Base-by-base conservation (phyloP, 345 rosid species). In the Melaleuca alternifolia region DNA sequence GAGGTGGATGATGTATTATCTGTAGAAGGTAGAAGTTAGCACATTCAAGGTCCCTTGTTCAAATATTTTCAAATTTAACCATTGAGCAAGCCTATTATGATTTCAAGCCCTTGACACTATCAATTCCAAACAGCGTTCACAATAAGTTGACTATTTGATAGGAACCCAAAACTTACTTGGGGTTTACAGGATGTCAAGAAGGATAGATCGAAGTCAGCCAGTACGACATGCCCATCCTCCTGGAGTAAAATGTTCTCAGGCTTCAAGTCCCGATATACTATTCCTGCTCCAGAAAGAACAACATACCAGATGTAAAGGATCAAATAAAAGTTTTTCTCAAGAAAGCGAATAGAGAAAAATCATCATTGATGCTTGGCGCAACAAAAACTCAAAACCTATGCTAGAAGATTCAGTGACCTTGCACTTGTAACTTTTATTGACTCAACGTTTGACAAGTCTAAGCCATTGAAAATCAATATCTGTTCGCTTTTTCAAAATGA, bases 201-300 rank as follows among this genome's bases (percentile, higher is more conserved):
- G 54, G 99, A 97, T 90, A 96, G 91, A 92, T 97, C 99, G 77
- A 97, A 97, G 94, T 97, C 99, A 5, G 98, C 93, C 89, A 97
- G 85, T 83, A 96, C 92, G 56, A 94, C 62, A 88, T 96, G 99
- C 13, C 99, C 99, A 77, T 96, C 97, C 92, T 94, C 92, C 89
- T 93, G 93, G 86, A 97, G 93, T 87, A 97, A 89, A 86, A 97
- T 93, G 88, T 97, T 97, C 90, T 97, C 99, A 71, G 99, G 99
- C 95, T 97, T 97, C 88, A 97, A 87, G 89, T 97, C 99, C 86
- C 99, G 94, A 79, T 97, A 96, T 76, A 96, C 91, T 50, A 97
- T 94, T 89, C 99, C 99, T 97, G 88, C 86, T 77, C 20, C n/a
- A 79, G 48, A 41, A 15, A 14, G 50, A 51, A 13, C 41, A 37